Evolutionary conservation across 1,139 yeast genomes (phyloP).

Genomic region (Candida labiduridarum): DNA sequence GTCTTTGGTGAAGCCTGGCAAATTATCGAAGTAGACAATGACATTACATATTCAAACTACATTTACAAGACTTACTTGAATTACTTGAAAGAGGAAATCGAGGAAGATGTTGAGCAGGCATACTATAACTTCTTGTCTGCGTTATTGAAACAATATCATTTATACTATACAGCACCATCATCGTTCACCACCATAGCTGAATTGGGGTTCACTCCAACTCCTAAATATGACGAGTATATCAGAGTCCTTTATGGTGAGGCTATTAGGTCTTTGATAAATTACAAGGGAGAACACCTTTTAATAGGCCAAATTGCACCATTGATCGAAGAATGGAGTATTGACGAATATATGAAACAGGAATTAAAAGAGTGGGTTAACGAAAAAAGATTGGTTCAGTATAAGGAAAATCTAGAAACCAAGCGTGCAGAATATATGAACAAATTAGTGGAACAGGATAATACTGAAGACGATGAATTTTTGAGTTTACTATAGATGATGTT

Average conservation of each 20-base stretch:
- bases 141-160: conserved; percentile 25
- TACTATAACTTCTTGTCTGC: conserved; percentile 26
- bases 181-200: conserved; percentile 16
- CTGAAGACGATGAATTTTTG: conserved; percentile 33
- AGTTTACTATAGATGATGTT: conserved; percentile 27
- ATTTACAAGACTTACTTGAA: conserved; percentile 29
- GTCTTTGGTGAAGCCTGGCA: conserved; percentile 38
- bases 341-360: conserved; percentile 27
- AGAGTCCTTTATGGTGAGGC: conserved; percentile 27
- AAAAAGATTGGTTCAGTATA: conserved; percentile 25
- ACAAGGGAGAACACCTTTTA: conserved; percentile 29
- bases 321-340: conserved; percentile 42
- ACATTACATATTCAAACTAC: conserved; percentile 27
- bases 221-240: conserved; percentile 22
- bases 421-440: conserved; percentile 31
- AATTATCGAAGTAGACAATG: conserved; percentile 27
- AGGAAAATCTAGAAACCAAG: conserved; percentile 27
- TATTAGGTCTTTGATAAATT: conserved; percentile 29
- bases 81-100: conserved; percentile 22
- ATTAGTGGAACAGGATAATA: conserved; percentile 29
- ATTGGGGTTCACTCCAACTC: conserved; percentile 18
- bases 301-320: conserved; percentile 37
- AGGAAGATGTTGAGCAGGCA: conserved; percentile 20
- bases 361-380: conserved; percentile 26
- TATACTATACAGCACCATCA: conserved; percentile 14